Evolutionary conservation across 2,329 filamentous ascomycete species (phyloP).

Genomic region (Trichoderma gracile): DNA sequence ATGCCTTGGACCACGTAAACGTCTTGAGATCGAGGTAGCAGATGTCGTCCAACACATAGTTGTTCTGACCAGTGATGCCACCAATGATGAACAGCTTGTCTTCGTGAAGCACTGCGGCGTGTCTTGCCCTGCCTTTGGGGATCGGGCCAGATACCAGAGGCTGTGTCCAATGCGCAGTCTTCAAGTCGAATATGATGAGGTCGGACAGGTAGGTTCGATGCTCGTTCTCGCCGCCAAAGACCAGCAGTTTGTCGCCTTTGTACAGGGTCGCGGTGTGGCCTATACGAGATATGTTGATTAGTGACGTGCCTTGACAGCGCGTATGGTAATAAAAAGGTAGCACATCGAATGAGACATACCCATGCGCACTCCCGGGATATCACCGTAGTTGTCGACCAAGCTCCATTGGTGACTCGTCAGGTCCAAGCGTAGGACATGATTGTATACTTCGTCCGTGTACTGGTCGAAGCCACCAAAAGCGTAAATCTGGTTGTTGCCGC

Average conservation of each 20-base stretch:
- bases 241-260: slow-evolving; percentile 89
- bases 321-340: neutral
- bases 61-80: slow-evolving; percentile 91
- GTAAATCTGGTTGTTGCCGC: slow-evolving; percentile 95
- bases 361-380: slow-evolving; percentile 96
- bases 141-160: slow-evolving; percentile 81
- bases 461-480: slow-evolving; percentile 98
- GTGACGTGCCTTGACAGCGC: neutral
- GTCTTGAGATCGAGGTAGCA: slow-evolving; percentile 97
- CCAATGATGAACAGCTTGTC: slow-evolving; percentile 96
- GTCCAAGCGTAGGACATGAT: slow-evolving; percentile 90
- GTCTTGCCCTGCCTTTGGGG: slow-evolving; percentile 85
- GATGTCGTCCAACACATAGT: slow-evolving; percentile 90
- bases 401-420: slow-evolving; percentile 89
- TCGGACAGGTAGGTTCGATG: slow-evolving; percentile 94
- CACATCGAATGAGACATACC: slow-evolving; percentile 67
- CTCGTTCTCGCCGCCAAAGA: slow-evolving; percentile 98
- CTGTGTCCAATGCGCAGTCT: slow-evolving; percentile 93
- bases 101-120: slow-evolving; percentile 91
- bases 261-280: slow-evolving; percentile 94
- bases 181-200: slow-evolving; percentile 92
- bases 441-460: slow-evolving; percentile 98
- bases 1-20: slow-evolving; percentile 94
- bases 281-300: slow-evolving; percentile 48
- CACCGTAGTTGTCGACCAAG: slow-evolving; percentile 96